Evolutionary conservation across 305 asterid species (phyloP).

Genomic region (Fraxinus floribunda): DNA sequence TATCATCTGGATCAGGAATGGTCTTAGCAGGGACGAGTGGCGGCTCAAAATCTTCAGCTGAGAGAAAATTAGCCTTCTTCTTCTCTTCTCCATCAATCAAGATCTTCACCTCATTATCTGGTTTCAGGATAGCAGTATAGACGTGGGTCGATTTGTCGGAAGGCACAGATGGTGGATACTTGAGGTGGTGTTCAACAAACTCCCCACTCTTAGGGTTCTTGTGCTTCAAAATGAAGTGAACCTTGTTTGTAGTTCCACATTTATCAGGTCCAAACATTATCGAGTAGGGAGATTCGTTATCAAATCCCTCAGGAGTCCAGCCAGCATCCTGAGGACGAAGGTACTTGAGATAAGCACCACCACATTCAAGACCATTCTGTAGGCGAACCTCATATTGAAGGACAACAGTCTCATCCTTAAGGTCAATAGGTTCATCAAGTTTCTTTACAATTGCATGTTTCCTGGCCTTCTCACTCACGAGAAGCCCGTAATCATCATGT

Average conservation of each 20-base stretch:
- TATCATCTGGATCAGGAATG: conserved; percentile 54
- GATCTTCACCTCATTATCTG: conserved; percentile 38
- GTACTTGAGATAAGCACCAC: conserved; percentile 52
- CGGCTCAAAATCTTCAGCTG: conserved; percentile 49
- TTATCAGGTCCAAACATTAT: conserved; percentile 60
- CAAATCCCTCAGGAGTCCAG: conserved; percentile 45
- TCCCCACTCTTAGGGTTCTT: conserved; percentile 51
- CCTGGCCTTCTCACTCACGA: conserved; percentile 48
- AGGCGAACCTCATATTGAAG: conserved; percentile 52
- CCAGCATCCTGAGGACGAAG: conserved; percentile 53
- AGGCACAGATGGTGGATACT: conserved; percentile 48
- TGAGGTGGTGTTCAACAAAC: conserved; percentile 52
- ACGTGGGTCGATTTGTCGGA: conserved; percentile 48
- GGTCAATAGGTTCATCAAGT: conserved; percentile 34
- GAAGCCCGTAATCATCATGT: conserved; percentile 55
- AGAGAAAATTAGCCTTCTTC: conserved; percentile 47
- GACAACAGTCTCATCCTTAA: conserved; percentile 42
- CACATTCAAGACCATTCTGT: conserved; percentile 55
- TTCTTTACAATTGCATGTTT: conserved; percentile 50
- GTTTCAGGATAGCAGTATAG: conserved; percentile 46
- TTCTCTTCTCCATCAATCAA: conserved; percentile 57
- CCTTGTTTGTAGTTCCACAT: conserved; percentile 57
- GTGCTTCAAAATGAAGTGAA: conserved; percentile 54
- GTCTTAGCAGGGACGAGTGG: conserved; percentile 43
- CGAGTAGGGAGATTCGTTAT: conserved; percentile 48